These are phyloP conservation scores for Chalaropsis ovoidea DNA, from an alignment of 2,329 filamentous ascomycete species.

Conservation along the genomic window DNA sequence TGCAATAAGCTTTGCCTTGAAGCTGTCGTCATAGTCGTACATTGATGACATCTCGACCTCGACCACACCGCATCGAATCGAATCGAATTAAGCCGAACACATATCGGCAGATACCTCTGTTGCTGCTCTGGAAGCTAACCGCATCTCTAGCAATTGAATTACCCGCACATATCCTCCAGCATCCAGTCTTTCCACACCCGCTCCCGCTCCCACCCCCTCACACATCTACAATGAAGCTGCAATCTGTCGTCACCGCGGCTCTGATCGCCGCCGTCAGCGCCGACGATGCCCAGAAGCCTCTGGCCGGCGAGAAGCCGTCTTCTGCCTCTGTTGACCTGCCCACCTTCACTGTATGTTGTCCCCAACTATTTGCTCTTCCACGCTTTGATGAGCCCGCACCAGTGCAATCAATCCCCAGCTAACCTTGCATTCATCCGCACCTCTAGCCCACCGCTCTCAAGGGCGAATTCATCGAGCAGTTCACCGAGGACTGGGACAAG, in stretches of 20 bases:
- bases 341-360: slow-evolving; percentile 69
- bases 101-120: no score
- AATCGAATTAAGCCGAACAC: no score
- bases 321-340: slow-evolving; percentile 52
- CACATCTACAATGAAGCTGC: slow-evolving; percentile 64
- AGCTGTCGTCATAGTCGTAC: background rate
- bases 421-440: slow-evolving; percentile 12
- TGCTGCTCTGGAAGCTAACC: background rate
- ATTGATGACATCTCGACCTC: background rate
- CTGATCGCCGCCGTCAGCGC: slow-evolving; percentile 44
- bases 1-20: slow-evolving; percentile 60
- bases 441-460: slow-evolving; percentile 73
- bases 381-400: background rate
- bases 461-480: slow-evolving; percentile 95
- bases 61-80: background rate
- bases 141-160: background rate
- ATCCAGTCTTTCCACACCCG: background rate
- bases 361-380: background rate
- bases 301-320: slow-evolving; percentile 58
- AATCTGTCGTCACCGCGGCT: slow-evolving; percentile 65
- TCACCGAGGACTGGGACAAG: slow-evolving; percentile 89
- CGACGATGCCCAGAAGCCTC: slow-evolving; percentile 28
- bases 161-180: background rate
- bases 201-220: background rate
- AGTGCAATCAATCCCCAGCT: background rate